Conservation (phyloP, 495 filamentous ascomycete genomes). For the Podospora bellae-mahoneyi region DNA sequence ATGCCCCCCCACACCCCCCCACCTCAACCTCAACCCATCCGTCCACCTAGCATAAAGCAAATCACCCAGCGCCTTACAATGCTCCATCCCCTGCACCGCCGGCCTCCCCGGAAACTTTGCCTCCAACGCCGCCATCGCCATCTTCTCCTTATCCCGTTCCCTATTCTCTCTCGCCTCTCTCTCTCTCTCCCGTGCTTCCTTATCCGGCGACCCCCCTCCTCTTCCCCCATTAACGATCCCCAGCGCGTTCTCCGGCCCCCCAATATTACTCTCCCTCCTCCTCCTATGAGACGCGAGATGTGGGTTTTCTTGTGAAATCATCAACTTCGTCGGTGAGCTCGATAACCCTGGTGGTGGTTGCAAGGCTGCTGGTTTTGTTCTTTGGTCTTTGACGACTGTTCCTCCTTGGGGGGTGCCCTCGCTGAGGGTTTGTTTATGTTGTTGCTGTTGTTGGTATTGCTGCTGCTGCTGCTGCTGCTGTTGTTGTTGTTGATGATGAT, state of each 20-base stretch:
- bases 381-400: slow-evolving; percentile 43
- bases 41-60: slow-evolving; percentile 88
- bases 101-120: slow-evolving; percentile 48
- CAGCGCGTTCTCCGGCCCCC: background rate
- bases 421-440: slow-evolving; percentile 21
- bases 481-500: background rate
- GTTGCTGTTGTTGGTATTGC: background rate
- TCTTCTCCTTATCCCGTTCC: slow-evolving; percentile 43
- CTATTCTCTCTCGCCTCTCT: slow-evolving; percentile 16
- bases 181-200: slow-evolving; percentile 10
- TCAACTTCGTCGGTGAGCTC: slow-evolving; percentile 54
- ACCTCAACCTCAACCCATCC: slow-evolving; percentile 75
- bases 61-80: slow-evolving; percentile 83
- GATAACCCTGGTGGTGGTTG: slow-evolving; percentile 26
- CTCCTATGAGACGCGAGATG: slow-evolving; percentile 75
- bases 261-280: slow-evolving; percentile 58
- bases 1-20: slow-evolving; percentile 43
- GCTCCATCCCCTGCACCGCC: slow-evolving; percentile 75
- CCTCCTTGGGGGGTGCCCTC: slow-evolving; percentile 43
- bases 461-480: slow-evolving; percentile 2
- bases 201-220: slow-evolving; percentile 18
- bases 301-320: slow-evolving; percentile 78
- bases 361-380: slow-evolving; percentile 12
- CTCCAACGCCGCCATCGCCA: slow-evolving; percentile 43
- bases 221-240: slow-evolving; percentile 19